Percentiles rank a stretch among this genome's conserved stretches.
These are phyloP conservation scores for Ochetophila trinervis DNA, from an alignment of 306 rosid genomes.

Conservation along the genomic window DNA sequence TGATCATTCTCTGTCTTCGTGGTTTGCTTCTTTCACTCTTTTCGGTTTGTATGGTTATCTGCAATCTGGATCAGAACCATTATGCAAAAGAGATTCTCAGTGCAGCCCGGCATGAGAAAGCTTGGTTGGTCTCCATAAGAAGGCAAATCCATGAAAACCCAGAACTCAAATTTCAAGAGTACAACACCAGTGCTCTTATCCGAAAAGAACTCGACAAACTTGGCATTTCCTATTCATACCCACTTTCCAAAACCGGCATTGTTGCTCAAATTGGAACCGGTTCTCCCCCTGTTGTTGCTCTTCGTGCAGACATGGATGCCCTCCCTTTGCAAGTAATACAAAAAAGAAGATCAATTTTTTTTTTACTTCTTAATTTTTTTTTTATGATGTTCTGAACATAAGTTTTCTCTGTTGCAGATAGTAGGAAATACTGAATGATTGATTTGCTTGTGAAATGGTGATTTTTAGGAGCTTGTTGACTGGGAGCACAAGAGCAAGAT, in stretches of 20 bases:
- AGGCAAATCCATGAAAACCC: slow-evolving; percentile 69
- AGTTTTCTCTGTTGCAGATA: background rate
- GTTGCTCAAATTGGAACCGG: slow-evolving; percentile 39
- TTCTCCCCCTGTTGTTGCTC: slow-evolving; percentile 33
- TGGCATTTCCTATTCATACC: slow-evolving; percentile 48
- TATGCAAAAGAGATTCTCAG: slow-evolving; percentile 39
- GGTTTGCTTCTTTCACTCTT: slow-evolving; percentile 16
- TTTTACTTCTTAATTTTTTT: background rate
- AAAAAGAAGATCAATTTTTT: background rate
- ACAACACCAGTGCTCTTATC: slow-evolving; percentile 66
- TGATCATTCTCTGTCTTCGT: slow-evolving; percentile 17
- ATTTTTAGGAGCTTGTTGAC: slow-evolving; percentile 64
- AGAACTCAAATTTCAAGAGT: slow-evolving; percentile 59
- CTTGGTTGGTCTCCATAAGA: slow-evolving; percentile 60
- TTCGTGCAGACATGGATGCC: slow-evolving; percentile 45
- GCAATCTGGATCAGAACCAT: slow-evolving; percentile 13
- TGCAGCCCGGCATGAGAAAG: slow-evolving; percentile 43
- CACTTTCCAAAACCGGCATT: slow-evolving; percentile 57
- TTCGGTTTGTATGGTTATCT: slow-evolving; percentile 7
- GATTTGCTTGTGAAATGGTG: background rate
- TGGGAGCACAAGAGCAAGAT: slow-evolving; percentile 76
- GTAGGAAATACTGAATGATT: background rate
- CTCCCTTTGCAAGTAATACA: slow-evolving; percentile 34
- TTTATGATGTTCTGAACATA: background rate
- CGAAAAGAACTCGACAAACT: slow-evolving; percentile 51